Base-by-base conservation (phyloP, 257 asterid genomes). In the Solanum virginianum region DNA sequence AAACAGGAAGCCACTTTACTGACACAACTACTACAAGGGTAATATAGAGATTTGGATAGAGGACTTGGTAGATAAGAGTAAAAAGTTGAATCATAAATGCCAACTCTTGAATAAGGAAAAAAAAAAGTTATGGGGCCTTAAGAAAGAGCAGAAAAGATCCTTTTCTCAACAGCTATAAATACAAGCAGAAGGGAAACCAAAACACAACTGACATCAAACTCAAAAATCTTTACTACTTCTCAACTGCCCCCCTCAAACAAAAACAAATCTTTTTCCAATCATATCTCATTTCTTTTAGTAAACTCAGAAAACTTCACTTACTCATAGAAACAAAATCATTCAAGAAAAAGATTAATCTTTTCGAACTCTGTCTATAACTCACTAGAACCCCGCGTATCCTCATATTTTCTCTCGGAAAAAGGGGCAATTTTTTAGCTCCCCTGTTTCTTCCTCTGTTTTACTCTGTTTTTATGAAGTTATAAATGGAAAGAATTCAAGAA, bases 81-180 rank as follows among this genome's bases (percentile, higher is more conserved):
- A 53, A 84, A 87, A 87, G 91, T 82, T 83, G 86, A 85, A 83
- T 86, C 86, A 70, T 88, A 84, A 90, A 90, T 89, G 93, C 87
- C 87, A 91, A 86, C 86, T 84, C 60, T 26, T 54, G 26, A 12
- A 71, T 26, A 2, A 54, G 22, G 17, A 16, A 68, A 68, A 80
- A 36, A 81, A 51, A 29, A 6, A 17, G 56, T 77, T n/a, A 39
- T 26, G 85, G 13, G 51, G 32, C 45, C 49, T 51, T 26, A 77
- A 51, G 10, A 5, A 15, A 15, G 12, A 77, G 6, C 26, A 82
- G 79, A 85, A 66, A 56, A 24, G n/a, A 82, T 77, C 72, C 59
- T 69, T 84, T 62, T n/a, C n/a, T 80, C 82, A 75, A 43, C 89
- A 65, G 82, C 95, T 93, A 93, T 93, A 94, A 90, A 90, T 93